phyloP scores from a whole-genome alignment of 2,329 filamentous ascomycete species.

The Pseudopithomyces chartarum region DNA sequence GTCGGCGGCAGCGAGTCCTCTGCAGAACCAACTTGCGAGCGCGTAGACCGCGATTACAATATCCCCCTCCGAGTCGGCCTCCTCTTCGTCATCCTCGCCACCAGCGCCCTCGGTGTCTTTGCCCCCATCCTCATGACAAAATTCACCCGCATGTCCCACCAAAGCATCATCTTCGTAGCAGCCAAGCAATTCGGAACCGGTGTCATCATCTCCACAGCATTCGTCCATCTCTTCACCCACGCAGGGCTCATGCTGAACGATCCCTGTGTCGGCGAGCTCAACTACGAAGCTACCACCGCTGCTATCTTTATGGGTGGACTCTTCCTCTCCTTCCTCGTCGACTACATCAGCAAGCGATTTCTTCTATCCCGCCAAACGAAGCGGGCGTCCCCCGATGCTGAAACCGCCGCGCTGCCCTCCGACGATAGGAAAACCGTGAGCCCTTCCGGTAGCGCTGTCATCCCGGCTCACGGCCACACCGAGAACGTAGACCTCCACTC shows the following conservation, averaged over 20 bases:
- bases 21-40: slow-evolving; percentile 51
- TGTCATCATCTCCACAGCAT: slow-evolving; percentile 73
- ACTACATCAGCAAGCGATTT: slow-evolving; percentile 68
- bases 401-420: slow-evolving; percentile 14
- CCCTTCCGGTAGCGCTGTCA: slow-evolving; percentile 20
- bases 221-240: slow-evolving; percentile 74
- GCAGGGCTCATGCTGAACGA: slow-evolving; percentile 74
- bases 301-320: slow-evolving; percentile 76
- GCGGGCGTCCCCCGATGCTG: slow-evolving; percentile 16
- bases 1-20: slow-evolving; percentile 53
- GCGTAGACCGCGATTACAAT: slow-evolving; percentile 64
- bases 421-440: slow-evolving; percentile 20
- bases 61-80: slow-evolving; percentile 71
- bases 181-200: slow-evolving; percentile 76
- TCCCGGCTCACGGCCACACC: slow-evolving; percentile 10
- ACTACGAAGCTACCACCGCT: slow-evolving; percentile 71
- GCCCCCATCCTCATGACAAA: slow-evolving; percentile 67
- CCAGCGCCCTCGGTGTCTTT: slow-evolving; percentile 72
- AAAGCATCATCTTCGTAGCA: slow-evolving; percentile 60
- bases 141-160: slow-evolving; percentile 58
- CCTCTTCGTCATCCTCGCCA: slow-evolving; percentile 72
- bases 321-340: slow-evolving; percentile 73
- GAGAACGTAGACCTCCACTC: slow-evolving; percentile 27
- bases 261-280: slow-evolving; percentile 67
- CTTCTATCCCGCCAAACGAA: slow-evolving; percentile 47